These are phyloP conservation scores for Stylonectria norvegica DNA, from an alignment of 2,329 filamentous ascomycete species.

Conservation along the genomic window DNA sequence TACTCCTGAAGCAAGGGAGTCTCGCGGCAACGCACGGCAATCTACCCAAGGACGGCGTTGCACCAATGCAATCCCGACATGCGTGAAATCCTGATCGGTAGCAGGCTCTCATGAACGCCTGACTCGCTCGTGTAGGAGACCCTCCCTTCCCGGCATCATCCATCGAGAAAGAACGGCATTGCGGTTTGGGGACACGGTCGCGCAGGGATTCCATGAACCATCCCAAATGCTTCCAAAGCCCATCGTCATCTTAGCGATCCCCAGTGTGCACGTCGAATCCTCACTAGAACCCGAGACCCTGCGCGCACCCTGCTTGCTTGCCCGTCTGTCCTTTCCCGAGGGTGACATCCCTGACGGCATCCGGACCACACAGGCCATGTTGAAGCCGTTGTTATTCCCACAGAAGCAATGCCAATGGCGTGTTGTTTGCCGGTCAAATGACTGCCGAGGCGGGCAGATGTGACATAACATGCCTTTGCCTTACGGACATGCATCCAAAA, in stretches of 20 bases:
- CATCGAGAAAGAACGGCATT: too few relatives aligned
- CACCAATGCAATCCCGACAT: slow-evolving; percentile 5
- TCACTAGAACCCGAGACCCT: slow-evolving; percentile 4
- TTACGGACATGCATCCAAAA: slow-evolving; percentile 2
- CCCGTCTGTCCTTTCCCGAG: too few relatives aligned
- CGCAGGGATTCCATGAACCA: too few relatives aligned
- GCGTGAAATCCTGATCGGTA: slow-evolving; percentile 8
- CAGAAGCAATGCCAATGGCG: slow-evolving; percentile 15
- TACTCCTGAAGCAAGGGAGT: slow-evolving; percentile 1
- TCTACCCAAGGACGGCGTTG: slow-evolving; percentile 3
- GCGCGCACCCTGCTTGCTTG: slow-evolving; percentile 10
- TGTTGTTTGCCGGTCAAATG: slow-evolving; percentile 12
- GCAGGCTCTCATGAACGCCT: slow-evolving; percentile 4
- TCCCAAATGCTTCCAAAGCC: too few relatives aligned
- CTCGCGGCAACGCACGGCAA: slow-evolving; percentile 4
- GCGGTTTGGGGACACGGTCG: too few relatives aligned
- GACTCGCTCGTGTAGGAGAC: slow-evolving; percentile 6
- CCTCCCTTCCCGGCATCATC: slow-evolving; percentile 1
- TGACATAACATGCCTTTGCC: slow-evolving; percentile 3
- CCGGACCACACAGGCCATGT: too few relatives aligned
- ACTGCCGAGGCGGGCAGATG: slow-evolving; percentile 18
- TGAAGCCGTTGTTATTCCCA: slow-evolving; percentile 4
- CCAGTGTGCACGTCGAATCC: slow-evolving; percentile 5
- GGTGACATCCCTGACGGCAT: slow-evolving; percentile 16
- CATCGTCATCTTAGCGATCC: slow-evolving; percentile 3